phyloP scores from a whole-genome alignment of 2,329 filamentous ascomycete species.

The Paecilomyces sp. region DNA sequence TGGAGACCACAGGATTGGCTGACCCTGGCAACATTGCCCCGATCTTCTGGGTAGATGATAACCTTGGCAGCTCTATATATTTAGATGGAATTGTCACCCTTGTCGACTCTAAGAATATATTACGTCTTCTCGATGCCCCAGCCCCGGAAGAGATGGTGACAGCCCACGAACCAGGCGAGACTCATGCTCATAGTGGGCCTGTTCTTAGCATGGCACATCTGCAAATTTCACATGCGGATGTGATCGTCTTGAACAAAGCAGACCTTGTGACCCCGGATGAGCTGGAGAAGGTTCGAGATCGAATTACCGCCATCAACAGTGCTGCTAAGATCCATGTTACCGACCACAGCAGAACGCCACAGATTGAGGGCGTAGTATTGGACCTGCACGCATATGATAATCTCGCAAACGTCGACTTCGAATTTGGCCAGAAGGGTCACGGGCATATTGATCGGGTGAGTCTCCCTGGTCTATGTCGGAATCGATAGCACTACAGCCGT shows the following conservation, averaged over 20 bases:
- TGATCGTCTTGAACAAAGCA: constrained; percentile 88
- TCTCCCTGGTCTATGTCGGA: constrained; percentile 5
- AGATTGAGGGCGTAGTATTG: constrained; percentile 76
- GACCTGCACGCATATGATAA: constrained; percentile 91
- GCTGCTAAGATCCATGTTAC: constrained; percentile 80
- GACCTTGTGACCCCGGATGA: constrained; percentile 70
- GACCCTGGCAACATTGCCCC: constrained; percentile 95
- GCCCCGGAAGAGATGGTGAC: constrained; percentile 35
- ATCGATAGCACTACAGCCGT: constrained; percentile 7
- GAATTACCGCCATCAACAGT: constrained; percentile 81
- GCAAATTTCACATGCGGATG: constrained; percentile 94
- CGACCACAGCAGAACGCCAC: constrained; percentile 68
- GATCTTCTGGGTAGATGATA: constrained; percentile 96
- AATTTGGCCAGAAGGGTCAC: constrained; percentile 69
- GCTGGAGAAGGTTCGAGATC: constrained; percentile 59
- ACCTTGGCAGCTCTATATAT: constrained; percentile 89
- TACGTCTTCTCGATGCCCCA: constrained; percentile 69
- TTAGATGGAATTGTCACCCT: constrained; percentile 94
- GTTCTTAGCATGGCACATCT: constrained; percentile 87
- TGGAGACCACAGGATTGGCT: constrained; percentile 91
- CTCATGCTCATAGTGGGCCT: constrained; percentile 46
- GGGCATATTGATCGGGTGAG: constrained; percentile 82
- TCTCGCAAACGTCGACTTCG: constrained; percentile 55
- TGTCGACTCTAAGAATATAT: constrained; percentile 89
- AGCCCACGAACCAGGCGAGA: constrained; percentile 22